Conservation (phyloP, 1,139 yeast species). For the Pichia sp. region DNA sequence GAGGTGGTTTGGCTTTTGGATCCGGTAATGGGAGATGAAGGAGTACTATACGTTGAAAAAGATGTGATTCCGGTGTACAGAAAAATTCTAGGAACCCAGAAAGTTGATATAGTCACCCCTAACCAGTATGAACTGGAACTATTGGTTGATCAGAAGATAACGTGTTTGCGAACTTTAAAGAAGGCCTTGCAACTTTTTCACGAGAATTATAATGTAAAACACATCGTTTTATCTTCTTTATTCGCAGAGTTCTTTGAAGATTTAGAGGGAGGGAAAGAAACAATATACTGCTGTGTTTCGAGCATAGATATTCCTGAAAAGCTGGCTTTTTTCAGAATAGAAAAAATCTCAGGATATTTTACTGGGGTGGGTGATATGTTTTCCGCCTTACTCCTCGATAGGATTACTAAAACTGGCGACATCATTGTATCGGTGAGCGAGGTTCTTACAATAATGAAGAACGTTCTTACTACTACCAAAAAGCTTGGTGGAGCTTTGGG, state of each 20-base stretch:
- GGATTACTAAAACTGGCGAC: slow-evolving; percentile 37
- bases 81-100: slow-evolving; percentile 44
- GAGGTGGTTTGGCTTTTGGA: slow-evolving; percentile 61
- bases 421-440: slow-evolving; percentile 34
- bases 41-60: slow-evolving; percentile 70
- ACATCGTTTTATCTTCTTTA: slow-evolving; percentile 69
- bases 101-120: slow-evolving; percentile 75
- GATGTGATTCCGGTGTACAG: slow-evolving; percentile 65
- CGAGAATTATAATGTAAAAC: slow-evolving; percentile 45
- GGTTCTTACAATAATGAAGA: slow-evolving; percentile 47
- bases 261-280: slow-evolving; percentile 27
- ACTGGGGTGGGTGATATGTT: slow-evolving; percentile 94
- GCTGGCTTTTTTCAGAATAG: slow-evolving; percentile 32
- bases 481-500: slow-evolving; percentile 29
- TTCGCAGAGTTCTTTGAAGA: slow-evolving; percentile 17
- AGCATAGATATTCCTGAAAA: slow-evolving; percentile 23
- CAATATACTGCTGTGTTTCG: slow-evolving; percentile 53
- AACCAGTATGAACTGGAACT: slow-evolving; percentile 88
- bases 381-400: slow-evolving; percentile 69
- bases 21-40: slow-evolving; percentile 95
- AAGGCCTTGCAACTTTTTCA: slow-evolving; percentile 50
- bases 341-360: slow-evolving; percentile 62
- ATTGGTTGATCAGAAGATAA: slow-evolving; percentile 51
- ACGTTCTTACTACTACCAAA: slow-evolving; percentile 43
- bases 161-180: slow-evolving; percentile 38